A percentile compares a stretch with the other conserved stretches of the same genome.
These are phyloP conservation scores for Clavispora vitiphila DNA, from an alignment of 805 yeast genomes.

Conservation along the genomic window DNA sequence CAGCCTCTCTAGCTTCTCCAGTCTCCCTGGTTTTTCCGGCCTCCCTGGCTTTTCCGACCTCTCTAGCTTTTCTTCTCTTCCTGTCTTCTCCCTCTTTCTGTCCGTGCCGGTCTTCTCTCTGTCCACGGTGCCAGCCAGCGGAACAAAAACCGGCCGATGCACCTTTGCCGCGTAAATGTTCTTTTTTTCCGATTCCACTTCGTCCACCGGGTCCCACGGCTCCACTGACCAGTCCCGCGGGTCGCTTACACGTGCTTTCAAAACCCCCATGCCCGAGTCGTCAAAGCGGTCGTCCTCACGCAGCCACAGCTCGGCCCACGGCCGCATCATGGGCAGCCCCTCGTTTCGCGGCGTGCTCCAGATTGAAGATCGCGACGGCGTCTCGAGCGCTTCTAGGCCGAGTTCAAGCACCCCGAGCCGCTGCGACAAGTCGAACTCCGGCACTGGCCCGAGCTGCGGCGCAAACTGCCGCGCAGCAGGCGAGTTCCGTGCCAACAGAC, in stretches of 20 bases:
- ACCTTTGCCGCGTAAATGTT: slow-evolving; percentile 1
- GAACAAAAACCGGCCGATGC: slow-evolving; percentile 1
- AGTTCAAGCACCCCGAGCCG: neutral
- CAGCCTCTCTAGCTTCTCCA: too few relatives aligned
- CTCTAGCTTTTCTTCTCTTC: neutral
- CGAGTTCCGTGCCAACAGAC: neutral
- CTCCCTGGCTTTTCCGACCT: neutral
- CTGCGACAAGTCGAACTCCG: neutral
- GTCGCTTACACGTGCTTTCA: neutral
- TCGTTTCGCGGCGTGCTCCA: slow-evolving; percentile 2
- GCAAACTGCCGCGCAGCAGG: neutral
- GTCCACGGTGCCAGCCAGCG: neutral
- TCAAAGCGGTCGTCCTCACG: neutral
- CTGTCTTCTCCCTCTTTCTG: neutral
- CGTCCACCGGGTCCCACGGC: too few relatives aligned
- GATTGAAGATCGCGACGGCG: slow-evolving; percentile 1
- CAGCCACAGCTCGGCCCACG: neutral
- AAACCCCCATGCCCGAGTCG: neutral
- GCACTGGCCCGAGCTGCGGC: neutral
- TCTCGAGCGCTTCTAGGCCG: neutral
- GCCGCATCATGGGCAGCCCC: neutral
- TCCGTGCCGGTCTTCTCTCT: neutral
- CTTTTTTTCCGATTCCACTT: too few relatives aligned
- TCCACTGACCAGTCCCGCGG: neutral
- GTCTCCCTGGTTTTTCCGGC: neutral